phyloP scores from a whole-genome alignment of 495 filamentous ascomycete genomes.

The Aspergillus biplanus region DNA sequence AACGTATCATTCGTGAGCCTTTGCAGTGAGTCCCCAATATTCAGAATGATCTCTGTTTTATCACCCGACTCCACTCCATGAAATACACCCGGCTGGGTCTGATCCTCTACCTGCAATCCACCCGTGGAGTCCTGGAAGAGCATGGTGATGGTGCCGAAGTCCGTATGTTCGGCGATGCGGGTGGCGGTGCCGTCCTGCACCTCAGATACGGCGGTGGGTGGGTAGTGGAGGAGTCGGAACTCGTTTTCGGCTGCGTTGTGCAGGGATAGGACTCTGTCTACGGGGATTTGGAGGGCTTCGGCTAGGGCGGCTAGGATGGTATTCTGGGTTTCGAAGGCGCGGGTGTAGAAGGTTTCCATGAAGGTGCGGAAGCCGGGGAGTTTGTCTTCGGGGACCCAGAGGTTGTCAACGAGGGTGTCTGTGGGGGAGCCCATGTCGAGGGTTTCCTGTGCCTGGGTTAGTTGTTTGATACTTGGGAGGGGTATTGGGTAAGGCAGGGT shows the following conservation, averaged over 20 bases:
- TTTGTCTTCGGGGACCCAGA: slow-evolving; percentile 59
- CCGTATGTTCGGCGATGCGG: slow-evolving; percentile 47
- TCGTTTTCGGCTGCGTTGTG: slow-evolving; percentile 53
- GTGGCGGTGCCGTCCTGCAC: slow-evolving; percentile 28
- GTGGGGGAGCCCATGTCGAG: slow-evolving; percentile 59
- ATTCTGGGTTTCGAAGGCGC: neutral
- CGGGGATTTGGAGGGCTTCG: slow-evolving; percentile 46
- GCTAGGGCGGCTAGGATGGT: slow-evolving; percentile 44
- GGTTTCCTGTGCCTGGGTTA: slow-evolving; percentile 48
- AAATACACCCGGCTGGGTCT: slow-evolving; percentile 40
- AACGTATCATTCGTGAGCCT: slow-evolving; percentile 59
- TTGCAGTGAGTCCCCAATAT: slow-evolving; percentile 67
- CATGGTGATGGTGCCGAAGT: slow-evolving; percentile 53
- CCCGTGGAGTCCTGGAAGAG: slow-evolving; percentile 52
- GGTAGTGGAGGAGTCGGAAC: slow-evolving; percentile 46
- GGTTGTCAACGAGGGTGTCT: slow-evolving; percentile 51
- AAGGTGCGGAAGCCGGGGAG: slow-evolving; percentile 64
- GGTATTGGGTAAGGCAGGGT: neutral
- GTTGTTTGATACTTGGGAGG: neutral
- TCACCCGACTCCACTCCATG: slow-evolving; percentile 46
- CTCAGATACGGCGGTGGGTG: slow-evolving; percentile 26
- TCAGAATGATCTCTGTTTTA: slow-evolving; percentile 60
- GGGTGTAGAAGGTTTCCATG: slow-evolving; percentile 48
- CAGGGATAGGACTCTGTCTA: slow-evolving; percentile 47
- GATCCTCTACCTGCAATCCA: slow-evolving; percentile 50